Evolutionary conservation across 768 basidiomycete species (phyloP).

Genomic region (Suillus brevipes): DNA sequence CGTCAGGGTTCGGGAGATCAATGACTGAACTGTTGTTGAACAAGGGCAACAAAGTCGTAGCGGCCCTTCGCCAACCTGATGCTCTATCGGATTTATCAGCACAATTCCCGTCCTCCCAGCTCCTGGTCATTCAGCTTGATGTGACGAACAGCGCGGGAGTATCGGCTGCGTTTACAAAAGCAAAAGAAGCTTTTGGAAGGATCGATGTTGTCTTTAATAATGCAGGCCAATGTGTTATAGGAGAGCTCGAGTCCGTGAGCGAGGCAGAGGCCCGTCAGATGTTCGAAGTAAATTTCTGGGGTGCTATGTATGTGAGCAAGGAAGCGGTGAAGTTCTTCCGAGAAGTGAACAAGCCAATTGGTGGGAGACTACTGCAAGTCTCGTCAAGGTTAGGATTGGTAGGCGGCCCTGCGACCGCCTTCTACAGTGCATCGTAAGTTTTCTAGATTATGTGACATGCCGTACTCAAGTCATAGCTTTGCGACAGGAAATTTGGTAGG

Average conservation of each 20-base stretch:
- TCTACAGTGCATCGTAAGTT: conserved; percentile 31
- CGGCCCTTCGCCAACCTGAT: conserved; percentile 43
- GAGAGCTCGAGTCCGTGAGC: conserved; percentile 37
- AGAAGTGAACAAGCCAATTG: conserved; percentile 38
- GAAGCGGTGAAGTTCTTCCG: conserved; percentile 38
- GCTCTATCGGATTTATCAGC: conserved; percentile 29
- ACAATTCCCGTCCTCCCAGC: conserved; percentile 23
- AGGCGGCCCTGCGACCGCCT: conserved; percentile 15
- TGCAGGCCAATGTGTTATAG: conserved; percentile 28
- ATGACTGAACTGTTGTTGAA: conserved; percentile 35
- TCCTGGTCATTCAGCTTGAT: conserved; percentile 35
- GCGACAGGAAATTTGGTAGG: conserved; percentile 9
- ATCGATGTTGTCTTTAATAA: conserved; percentile 41
- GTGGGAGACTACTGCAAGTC: conserved; percentile 41
- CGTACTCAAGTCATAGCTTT: neutral
- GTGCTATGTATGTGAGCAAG: conserved; percentile 29
- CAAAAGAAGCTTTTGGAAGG: conserved; percentile 30
- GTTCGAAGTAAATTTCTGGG: conserved; percentile 42
- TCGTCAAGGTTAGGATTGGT: conserved; percentile 35
- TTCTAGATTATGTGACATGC: neutral
- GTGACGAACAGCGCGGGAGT: conserved; percentile 29
- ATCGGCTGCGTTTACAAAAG: conserved; percentile 27
- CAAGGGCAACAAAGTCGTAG: conserved; percentile 39
- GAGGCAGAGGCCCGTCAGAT: conserved; percentile 32
- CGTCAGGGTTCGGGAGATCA: conserved; percentile 39